Evolutionary conservation across 2,329 filamentous ascomycete genomes (phyloP).

Genomic region (Leptographium wingfieldii): DNA sequence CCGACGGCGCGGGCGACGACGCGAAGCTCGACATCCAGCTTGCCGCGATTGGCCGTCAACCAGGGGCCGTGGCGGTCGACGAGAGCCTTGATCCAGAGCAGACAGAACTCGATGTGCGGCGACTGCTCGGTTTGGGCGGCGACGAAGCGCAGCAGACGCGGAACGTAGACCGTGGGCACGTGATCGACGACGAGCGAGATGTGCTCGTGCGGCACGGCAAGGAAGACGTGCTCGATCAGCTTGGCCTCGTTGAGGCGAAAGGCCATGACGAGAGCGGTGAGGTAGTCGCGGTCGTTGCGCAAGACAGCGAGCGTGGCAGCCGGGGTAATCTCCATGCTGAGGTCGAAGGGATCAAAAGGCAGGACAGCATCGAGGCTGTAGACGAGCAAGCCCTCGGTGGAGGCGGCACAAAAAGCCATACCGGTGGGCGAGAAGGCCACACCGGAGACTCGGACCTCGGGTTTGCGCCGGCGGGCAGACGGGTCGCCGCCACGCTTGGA

Average conservation of each 20-base stretch:
- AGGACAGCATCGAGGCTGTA: slow-evolving; percentile 80
- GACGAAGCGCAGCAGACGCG: slow-evolving; percentile 73
- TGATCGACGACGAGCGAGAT: slow-evolving; percentile 67
- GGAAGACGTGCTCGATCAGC: slow-evolving; percentile 75
- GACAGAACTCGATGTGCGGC: slow-evolving; percentile 87
- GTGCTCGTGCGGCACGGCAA: slow-evolving; percentile 62
- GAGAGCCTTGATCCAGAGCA: slow-evolving; percentile 79
- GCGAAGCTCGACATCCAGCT: slow-evolving; percentile 73
- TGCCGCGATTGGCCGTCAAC: slow-evolving; percentile 67
- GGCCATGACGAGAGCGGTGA: slow-evolving; percentile 91
- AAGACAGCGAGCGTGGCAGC: slow-evolving; percentile 63
- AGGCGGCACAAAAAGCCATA: slow-evolving; percentile 83
- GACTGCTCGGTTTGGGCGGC: slow-evolving; percentile 79
- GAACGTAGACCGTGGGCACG: slow-evolving; percentile 75
- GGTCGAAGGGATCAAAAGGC: slow-evolving; percentile 90
- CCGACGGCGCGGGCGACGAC: slow-evolving; percentile 69
- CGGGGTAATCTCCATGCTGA: slow-evolving; percentile 88
- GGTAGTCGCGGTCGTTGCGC: slow-evolving; percentile 59
- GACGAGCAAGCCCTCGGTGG: slow-evolving; percentile 84
- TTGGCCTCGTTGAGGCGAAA: slow-evolving; percentile 85
- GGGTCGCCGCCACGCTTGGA: slow-evolving; percentile 75
- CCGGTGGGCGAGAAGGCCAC: slow-evolving; percentile 84
- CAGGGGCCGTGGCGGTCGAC: slow-evolving; percentile 75
- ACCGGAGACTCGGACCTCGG: slow-evolving; percentile 73
- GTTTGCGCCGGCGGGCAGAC: slow-evolving; percentile 59